Conservation (phyloP, 805 yeast genomes). For the Myxozyma neotropica region DNA sequence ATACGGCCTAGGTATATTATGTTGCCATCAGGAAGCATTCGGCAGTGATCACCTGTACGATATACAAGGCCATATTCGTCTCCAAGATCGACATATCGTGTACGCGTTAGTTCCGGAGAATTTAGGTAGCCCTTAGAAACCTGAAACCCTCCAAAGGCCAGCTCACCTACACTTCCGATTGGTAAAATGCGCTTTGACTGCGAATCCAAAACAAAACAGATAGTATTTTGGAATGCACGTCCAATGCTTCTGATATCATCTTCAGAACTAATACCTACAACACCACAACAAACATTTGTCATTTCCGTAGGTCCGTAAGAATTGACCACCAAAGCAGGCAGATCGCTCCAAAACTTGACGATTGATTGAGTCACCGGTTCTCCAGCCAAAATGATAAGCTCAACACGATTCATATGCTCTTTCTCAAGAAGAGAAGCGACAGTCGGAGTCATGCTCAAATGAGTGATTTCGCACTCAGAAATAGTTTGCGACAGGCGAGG, state of each 20-base stretch:
- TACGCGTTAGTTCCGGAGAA: conserved; percentile 31
- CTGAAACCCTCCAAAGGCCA: conserved; percentile 38
- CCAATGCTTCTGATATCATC: conserved; percentile 34
- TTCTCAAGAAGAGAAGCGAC: conserved; percentile 87
- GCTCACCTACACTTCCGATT: conserved; percentile 37
- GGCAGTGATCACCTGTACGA: conserved; percentile 37
- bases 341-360: conserved; percentile 6
- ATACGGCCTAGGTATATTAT: conserved; percentile 38
- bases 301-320: conserved; percentile 38
- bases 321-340: conserved; percentile 27
- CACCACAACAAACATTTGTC: conserved; percentile 34
- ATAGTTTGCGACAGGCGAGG: conserved; percentile 26
- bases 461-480: conserved; percentile 20
- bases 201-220: conserved; percentile 25
- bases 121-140: conserved; percentile 38
- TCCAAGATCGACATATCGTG: conserved; percentile 22
- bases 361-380: conserved; percentile 10
- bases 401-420: conserved; percentile 45
- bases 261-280: conserved; percentile 7
- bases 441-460: conserved; percentile 36
- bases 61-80: conserved; percentile 23
- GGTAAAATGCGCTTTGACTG: conserved; percentile 12
- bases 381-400: conserved; percentile 18
- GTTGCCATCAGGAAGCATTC: conserved; percentile 35
- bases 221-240: conserved; percentile 27